phyloP scores from a whole-genome alignment of 495 filamentous ascomycete genomes.

The Penicillium dipodomyicola region DNA sequence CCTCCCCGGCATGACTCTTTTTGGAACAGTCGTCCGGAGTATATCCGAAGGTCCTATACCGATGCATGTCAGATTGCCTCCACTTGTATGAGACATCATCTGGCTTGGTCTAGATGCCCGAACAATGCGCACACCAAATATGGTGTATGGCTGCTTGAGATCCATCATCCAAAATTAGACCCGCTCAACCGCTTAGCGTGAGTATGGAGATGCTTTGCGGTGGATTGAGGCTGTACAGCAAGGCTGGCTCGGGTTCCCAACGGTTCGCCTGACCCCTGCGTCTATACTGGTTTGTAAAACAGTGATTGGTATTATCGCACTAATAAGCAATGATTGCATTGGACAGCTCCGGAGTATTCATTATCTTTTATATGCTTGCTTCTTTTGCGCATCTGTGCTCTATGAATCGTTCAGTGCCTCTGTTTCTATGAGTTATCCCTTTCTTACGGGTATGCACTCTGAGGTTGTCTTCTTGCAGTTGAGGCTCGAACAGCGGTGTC shows the following conservation, averaged over 20 bases:
- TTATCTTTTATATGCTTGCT: slow-evolving; percentile 10
- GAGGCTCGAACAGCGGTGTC: slow-evolving; percentile 13
- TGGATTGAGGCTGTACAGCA: slow-evolving; percentile 16
- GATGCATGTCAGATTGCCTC: too few species aligned
- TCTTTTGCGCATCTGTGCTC: slow-evolving; percentile 6
- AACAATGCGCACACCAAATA: too few species aligned
- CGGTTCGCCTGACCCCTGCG: slow-evolving; percentile 12
- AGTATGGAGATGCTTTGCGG: slow-evolving; percentile 6
- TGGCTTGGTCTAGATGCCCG: too few species aligned
- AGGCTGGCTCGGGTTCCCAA: slow-evolving; percentile 7
- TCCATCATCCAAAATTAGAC: slow-evolving; percentile 11
- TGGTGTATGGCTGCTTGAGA: neutral
- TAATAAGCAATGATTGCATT: slow-evolving; percentile 11
- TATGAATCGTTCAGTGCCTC: slow-evolving; percentile 10
- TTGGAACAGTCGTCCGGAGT: too few species aligned
- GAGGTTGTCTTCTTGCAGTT: slow-evolving; percentile 8
- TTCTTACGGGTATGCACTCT: slow-evolving; percentile 13
- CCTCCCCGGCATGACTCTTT: neutral
- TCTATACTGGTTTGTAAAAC: slow-evolving; percentile 14
- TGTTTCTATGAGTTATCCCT: slow-evolving; percentile 7
- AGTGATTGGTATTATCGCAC: slow-evolving; percentile 9
- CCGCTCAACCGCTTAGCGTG: slow-evolving; percentile 1
- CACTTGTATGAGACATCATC: too few species aligned
- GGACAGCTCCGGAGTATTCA: slow-evolving; percentile 3
- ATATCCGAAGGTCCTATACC: too few species aligned